A percentile compares a stretch with the other conserved stretches of the same genome.
phyloP scores from a whole-genome alignment of 306 rosid species.

The Crataegus laevigata region DNA sequence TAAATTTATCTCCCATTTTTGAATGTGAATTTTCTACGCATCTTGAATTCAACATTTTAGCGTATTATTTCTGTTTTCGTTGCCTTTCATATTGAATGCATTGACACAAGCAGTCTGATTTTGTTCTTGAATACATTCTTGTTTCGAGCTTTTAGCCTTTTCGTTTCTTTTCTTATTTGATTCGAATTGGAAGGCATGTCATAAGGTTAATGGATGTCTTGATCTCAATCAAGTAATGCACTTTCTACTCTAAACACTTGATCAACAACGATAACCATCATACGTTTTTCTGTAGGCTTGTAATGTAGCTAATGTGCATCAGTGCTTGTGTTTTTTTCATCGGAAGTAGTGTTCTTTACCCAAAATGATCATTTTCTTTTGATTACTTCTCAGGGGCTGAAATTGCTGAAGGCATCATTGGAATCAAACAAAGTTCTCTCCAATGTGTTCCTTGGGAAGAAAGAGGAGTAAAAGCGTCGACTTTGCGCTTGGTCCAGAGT shows the following conservation, averaged over 20 bases:
- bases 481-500: neutral
- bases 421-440: conserved; percentile 12
- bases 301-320: neutral
- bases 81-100: neutral
- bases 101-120: too few species aligned
- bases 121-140: neutral
- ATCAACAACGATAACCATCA: neutral
- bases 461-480: neutral
- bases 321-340: neutral
- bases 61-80: neutral
- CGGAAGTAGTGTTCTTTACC: neutral
- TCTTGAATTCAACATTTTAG: neutral
- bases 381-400: conserved; percentile 7
- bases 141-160: neutral
- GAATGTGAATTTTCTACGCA: neutral
- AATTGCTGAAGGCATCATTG: conserved; percentile 20
- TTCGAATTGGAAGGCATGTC: neutral
- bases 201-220: neutral
- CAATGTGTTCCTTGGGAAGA: conserved; percentile 12
- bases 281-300: neutral
- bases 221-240: neutral
- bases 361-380: neutral
- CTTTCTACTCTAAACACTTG: neutral
- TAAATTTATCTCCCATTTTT: neutral
- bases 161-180: neutral